These are phyloP conservation scores for Xylaria scruposa DNA, from an alignment of 495 filamentous ascomycete species.

Conservation along the genomic window DNA sequence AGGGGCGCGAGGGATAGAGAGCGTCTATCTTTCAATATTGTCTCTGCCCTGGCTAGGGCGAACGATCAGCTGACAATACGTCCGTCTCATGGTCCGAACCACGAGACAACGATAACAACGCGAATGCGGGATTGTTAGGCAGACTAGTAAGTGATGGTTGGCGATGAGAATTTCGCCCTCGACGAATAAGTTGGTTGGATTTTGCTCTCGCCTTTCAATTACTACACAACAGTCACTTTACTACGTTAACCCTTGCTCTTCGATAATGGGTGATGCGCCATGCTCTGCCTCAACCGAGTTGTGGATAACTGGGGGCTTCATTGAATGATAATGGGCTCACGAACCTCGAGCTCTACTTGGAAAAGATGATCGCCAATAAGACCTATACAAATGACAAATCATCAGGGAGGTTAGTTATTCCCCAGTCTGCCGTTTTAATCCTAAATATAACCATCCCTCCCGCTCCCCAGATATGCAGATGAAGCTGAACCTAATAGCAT, in stretches of 20 bases:
- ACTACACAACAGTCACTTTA: not conserved
- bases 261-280: not conserved
- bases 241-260: not conserved
- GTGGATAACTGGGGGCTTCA: not conserved
- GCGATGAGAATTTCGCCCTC: not conserved
- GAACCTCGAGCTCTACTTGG: not conserved
- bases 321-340: slow-evolving; percentile 10
- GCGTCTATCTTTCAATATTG: not conserved
- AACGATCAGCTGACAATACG: not conserved
- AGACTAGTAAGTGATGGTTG: not conserved
- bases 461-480: not conserved
- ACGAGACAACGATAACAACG: not conserved
- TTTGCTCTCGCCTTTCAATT: not conserved
- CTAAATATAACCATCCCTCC: not conserved
- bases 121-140: not conserved
- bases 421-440: not conserved
- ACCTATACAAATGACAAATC: slow-evolving; percentile 9
- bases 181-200: not conserved
- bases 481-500: not conserved
- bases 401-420: not conserved
- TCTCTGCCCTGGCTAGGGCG: not conserved
- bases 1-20: not conserved
- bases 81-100: not conserved
- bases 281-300: not conserved
- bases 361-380: not conserved